Percentiles rank a stretch among this genome's conserved stretches.
Conservation (phyloP, 108 stramenopile genomes). For the Nannochloropsis gaditana region DNA sequence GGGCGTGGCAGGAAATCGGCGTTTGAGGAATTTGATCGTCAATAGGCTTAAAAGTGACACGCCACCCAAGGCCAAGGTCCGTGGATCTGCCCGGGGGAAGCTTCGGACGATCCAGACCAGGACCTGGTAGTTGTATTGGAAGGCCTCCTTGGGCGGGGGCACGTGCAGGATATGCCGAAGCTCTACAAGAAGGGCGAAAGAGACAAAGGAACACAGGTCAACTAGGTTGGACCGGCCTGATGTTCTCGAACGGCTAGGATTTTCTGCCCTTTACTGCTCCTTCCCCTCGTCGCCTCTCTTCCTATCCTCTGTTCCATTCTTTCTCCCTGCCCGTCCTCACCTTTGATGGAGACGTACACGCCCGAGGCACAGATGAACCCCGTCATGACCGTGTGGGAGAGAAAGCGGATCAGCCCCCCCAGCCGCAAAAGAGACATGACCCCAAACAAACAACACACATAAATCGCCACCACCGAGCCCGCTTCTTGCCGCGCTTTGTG, state of each 20-base stretch:
- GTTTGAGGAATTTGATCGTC: slow-evolving; percentile 4
- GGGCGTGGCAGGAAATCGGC: slow-evolving; percentile 8
- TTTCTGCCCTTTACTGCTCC: too few relatives aligned
- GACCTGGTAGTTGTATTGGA: not conserved
- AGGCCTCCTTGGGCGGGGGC: not conserved
- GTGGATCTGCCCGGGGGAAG: not conserved
- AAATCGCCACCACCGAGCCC: not conserved
- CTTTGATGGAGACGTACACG: not conserved
- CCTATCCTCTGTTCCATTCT: not conserved
- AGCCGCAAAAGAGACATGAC: not conserved
- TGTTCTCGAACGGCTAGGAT: not conserved
- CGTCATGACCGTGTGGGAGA: not conserved
- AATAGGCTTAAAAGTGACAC: not conserved
- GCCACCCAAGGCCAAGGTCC: not conserved
- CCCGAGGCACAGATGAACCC: not conserved
- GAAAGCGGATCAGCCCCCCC: not conserved
- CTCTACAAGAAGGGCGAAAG: not conserved
- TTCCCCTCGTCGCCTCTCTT: too few relatives aligned
- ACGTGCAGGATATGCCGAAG: not conserved
- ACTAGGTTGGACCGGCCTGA: not conserved
- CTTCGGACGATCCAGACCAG: not conserved
- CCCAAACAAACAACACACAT: not conserved
- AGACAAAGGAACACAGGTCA: not conserved
- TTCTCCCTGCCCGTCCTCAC: not conserved
- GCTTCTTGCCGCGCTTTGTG: not conserved